Base-by-base conservation (phyloP, 1,284 basidiomycete genomes). In the Phlebopus sp. region DNA sequence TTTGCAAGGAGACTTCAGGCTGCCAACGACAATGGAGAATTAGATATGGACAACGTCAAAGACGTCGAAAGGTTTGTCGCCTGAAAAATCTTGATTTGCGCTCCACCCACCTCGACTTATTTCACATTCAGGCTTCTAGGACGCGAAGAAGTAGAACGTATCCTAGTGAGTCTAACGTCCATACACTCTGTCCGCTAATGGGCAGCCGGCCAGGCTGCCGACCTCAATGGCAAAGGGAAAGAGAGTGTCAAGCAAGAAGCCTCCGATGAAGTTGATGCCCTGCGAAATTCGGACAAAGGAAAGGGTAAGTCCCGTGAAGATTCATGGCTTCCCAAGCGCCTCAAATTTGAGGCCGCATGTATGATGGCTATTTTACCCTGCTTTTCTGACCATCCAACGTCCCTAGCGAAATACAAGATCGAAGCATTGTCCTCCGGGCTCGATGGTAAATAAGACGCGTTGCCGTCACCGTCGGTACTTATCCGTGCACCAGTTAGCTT, bases 1-100 rank as follows among this genome's bases (percentile, higher is more conserved):
- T 73, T 70, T 50, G 71, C 71, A 5, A 59, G 57, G 29, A 60
- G 56, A n/a, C 54, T 73, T 19, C 70, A 72, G 47, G 59, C 58
- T 6, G 56, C 61, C 21, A 41, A 23, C 6, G 52, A 67, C 29
- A 59, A 68, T 23, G 58, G 59, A 13, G 60, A 65, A 4, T 46
- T 54, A 19, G 63, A 66, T 32, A 57, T 59, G 19, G 61, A 67
- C 25, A 13, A 42, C 10, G 43, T 59, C 23, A 49, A 55, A 42
- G 69, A 69, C 49, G 67, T 62, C 11, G 69, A 70, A 47, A 63
- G 60, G 68, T 67, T 37, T 17, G 46, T 43, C 34, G 11, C 19
- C 5, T 19, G 15, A 38, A 8, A 34, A 14, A 15, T 19, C 37
- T 17, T 4, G 15, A 3, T 37, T 4, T 5, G 25, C 34, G 9